phyloP scores from a whole-genome alignment of 202 grass and related monocot genomes.

The Carex sylvatica region DNA sequence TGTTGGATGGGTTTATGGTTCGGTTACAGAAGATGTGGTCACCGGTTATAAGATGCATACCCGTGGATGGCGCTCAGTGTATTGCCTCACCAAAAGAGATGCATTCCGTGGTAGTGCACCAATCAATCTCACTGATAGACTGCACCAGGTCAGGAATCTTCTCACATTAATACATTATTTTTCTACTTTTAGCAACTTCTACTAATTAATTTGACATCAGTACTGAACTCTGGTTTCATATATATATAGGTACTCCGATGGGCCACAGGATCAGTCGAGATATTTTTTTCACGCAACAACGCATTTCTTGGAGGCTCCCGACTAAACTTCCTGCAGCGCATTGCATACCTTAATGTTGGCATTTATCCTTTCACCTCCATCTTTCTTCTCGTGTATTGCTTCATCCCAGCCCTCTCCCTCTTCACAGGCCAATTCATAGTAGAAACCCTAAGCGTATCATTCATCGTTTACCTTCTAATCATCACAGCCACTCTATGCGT shows the following conservation, averaged over 20 bases:
- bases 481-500: constrained; percentile 27
- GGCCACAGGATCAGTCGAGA: constrained; percentile 37
- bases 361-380: constrained; percentile 43
- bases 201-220: background rate
- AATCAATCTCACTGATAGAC: constrained; percentile 36
- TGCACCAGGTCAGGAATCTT: constrained; percentile 20
- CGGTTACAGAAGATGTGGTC: constrained; percentile 35
- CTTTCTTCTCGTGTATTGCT: constrained; percentile 35
- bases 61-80: constrained; percentile 30
- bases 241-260: constrained; percentile 30
- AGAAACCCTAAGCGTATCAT: constrained; percentile 29
- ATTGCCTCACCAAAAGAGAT: constrained; percentile 32
- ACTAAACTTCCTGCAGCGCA: constrained; percentile 29
- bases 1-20: constrained; percentile 38
- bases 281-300: constrained; percentile 37
- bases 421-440: constrained; percentile 37
- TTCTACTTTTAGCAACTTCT: background rate
- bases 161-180: background rate
- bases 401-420: constrained; percentile 31
- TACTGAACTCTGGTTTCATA: background rate
- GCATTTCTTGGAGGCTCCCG: constrained; percentile 18
- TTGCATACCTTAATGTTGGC: constrained; percentile 36
- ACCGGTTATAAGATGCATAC: constrained; percentile 39
- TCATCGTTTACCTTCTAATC: constrained; percentile 30
- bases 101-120: constrained; percentile 32